These are phyloP conservation scores for Penicillium sp. DNA, from an alignment of 2,329 filamentous ascomycete genomes.

Conservation along the genomic window DNA sequence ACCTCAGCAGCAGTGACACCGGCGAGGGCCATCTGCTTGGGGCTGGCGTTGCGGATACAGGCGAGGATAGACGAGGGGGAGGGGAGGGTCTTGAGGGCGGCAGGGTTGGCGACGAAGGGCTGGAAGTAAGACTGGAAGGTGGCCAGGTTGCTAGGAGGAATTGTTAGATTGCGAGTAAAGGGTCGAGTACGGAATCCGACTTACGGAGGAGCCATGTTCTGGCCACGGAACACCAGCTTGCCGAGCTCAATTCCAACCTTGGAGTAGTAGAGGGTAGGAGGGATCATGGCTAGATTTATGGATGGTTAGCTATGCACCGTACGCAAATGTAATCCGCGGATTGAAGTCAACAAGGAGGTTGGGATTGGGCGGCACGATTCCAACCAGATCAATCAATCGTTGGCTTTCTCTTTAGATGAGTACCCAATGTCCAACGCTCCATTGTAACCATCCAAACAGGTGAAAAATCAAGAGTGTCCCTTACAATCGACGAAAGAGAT, in stretches of 20 bases:
- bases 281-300: slow-evolving; percentile 68
- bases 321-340: background rate
- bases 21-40: slow-evolving; percentile 66
- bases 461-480: slow-evolving; percentile 34
- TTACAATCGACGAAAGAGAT: slow-evolving; percentile 83
- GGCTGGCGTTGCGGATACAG: slow-evolving; percentile 66
- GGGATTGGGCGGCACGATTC: background rate
- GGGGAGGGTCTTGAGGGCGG: slow-evolving; percentile 55
- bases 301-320: slow-evolving; percentile 23
- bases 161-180: slow-evolving; percentile 4
- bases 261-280: slow-evolving; percentile 86
- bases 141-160: slow-evolving; percentile 60
- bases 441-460: background rate
- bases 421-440: background rate
- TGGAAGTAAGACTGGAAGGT: slow-evolving; percentile 87
- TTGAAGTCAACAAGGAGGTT: slow-evolving; percentile 18
- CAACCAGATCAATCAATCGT: background rate
- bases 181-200: slow-evolving; percentile 38
- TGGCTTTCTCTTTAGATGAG: background rate
- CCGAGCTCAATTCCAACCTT: slow-evolving; percentile 82
- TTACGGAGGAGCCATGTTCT: slow-evolving; percentile 95
- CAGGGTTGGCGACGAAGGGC: slow-evolving; percentile 70
- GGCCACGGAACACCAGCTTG: slow-evolving; percentile 81
- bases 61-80: slow-evolving; percentile 55
- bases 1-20: slow-evolving; percentile 82